phyloP scores from a whole-genome alignment of 2,329 filamentous ascomycete genomes.

The Alternaria triticina region DNA sequence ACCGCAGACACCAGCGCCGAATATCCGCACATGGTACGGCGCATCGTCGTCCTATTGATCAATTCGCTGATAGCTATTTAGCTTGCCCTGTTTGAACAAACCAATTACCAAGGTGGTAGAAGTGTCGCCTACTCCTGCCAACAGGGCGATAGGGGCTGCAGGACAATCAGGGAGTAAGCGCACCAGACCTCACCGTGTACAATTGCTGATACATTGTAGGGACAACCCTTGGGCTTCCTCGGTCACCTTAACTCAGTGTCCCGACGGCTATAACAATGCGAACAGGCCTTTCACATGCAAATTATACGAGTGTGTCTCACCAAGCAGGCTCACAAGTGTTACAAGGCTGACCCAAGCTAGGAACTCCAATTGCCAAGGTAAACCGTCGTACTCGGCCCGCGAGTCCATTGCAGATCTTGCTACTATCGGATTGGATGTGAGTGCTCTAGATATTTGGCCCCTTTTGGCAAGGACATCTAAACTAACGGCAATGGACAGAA shows the following conservation, averaged over 20 bases:
- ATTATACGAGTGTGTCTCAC: background rate
- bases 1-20: background rate
- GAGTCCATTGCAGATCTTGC: background rate
- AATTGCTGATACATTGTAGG: background rate
- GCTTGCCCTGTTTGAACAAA: background rate
- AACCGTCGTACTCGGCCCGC: background rate
- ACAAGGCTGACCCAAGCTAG: background rate
- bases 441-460: background rate
- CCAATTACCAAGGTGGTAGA: background rate
- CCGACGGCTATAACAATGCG: background rate
- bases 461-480: background rate
- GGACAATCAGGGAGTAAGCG: background rate
- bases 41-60: background rate
- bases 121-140: background rate
- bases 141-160: background rate
- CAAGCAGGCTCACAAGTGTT: background rate
- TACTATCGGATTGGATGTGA: background rate
- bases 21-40: background rate
- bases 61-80: background rate
- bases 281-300: background rate
- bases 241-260: background rate
- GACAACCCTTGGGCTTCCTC: background rate
- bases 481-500: background rate
- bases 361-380: background rate
- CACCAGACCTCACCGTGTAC: background rate